Evolutionary conservation across 345 rosid species (phyloP), one percentile per base, ranked within the genome.

Genomic region (Sonneratia caseolaris): DNA sequence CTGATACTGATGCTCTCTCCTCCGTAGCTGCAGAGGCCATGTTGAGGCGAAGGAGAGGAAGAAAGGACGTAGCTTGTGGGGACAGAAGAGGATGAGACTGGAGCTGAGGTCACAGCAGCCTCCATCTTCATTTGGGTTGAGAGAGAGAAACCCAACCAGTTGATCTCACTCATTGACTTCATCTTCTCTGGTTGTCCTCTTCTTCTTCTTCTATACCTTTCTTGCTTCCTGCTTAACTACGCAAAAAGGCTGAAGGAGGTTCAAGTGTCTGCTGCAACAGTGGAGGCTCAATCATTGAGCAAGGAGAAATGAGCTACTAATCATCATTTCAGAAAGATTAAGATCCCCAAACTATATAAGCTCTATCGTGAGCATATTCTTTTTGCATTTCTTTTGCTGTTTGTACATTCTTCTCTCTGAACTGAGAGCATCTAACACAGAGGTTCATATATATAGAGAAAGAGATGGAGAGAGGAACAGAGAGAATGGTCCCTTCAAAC

Each of bases 141-240:
- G 74, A 90, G 87, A 57, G 96, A 90, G 56, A 90, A 90, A 3
- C 87, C 96, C 81, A 90, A 71, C 91, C 92, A 90, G 85, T 79
- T 82, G 18, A 59, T 78, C 64, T 21, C 53, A 22, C 57, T 79
- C 51, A 47, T 13, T 47, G 51, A 47, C 15, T 47, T 47, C 51
- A 47, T 47, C 51, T 13, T 47, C 51, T 47, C 15, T 47, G 51
- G 14, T 47, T 9, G 15, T 7, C 35, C 32, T 57, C 35, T 57
- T 57, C 64, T 57, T 57, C 64, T 57, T 57, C 35, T n/a, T 18
- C 64, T 9, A 2, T 57, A 32, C 32, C 64, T 57, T 24, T 4
- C 35, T 24, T n/a, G 22, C 22, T 57, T 24, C 35, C 13, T 57
- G 64, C 64, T 57, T 24, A 57, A 4, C 64, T 22, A 22, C 7